Evolutionary conservation across 2,329 filamentous ascomycete genomes (phyloP).

Genomic region (Verticillium tricorpus): DNA sequence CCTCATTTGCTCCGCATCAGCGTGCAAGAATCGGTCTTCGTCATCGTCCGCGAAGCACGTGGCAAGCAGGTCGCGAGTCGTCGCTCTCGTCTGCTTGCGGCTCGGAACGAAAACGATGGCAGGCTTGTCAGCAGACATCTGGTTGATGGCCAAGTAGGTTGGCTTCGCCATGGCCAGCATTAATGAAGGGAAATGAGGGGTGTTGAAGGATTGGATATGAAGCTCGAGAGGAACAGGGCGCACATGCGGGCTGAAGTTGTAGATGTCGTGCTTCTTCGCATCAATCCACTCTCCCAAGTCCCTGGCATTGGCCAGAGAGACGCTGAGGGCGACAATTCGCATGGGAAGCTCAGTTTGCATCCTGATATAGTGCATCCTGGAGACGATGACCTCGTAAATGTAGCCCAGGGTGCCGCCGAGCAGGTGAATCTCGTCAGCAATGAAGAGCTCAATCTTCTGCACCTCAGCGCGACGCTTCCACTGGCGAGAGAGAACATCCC

Average conservation of each 20-base stretch:
- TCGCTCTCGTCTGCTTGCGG: slow-evolving; percentile 86
- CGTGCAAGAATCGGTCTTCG: slow-evolving; percentile 89
- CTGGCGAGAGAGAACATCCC: slow-evolving; percentile 92
- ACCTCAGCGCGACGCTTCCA: slow-evolving; percentile 98
- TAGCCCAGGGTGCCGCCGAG: slow-evolving; percentile 82
- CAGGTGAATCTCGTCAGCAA: slow-evolving; percentile 93
- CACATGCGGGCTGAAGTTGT: slow-evolving; percentile 94
- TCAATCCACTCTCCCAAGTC: slow-evolving; percentile 98
- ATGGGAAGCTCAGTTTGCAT: slow-evolving; percentile 80
- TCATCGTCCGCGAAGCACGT: slow-evolving; percentile 84
- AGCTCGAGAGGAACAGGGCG: slow-evolving; percentile 87
- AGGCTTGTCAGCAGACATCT: slow-evolving; percentile 84
- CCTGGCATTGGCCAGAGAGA: slow-evolving; percentile 86
- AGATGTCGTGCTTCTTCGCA: slow-evolving; percentile 95
- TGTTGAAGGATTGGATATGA: slow-evolving; percentile 91
- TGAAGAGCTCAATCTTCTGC: slow-evolving; percentile 82
- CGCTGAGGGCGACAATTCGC: slow-evolving; percentile 84
- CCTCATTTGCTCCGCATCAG: slow-evolving; percentile 73
- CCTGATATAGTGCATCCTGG: slow-evolving; percentile 93
- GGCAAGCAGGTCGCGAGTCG: slow-evolving; percentile 81
- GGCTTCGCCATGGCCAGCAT: slow-evolving; percentile 99
- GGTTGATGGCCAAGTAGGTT: slow-evolving; percentile 81
- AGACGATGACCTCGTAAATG: slow-evolving; percentile 94
- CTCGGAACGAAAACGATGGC: slow-evolving; percentile 89
- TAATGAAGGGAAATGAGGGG: slow-evolving; percentile 93